These are phyloP conservation scores for Leptosphaerulina australis DNA, from an alignment of 2,329 filamentous ascomycete genomes.

Conservation along the genomic window DNA sequence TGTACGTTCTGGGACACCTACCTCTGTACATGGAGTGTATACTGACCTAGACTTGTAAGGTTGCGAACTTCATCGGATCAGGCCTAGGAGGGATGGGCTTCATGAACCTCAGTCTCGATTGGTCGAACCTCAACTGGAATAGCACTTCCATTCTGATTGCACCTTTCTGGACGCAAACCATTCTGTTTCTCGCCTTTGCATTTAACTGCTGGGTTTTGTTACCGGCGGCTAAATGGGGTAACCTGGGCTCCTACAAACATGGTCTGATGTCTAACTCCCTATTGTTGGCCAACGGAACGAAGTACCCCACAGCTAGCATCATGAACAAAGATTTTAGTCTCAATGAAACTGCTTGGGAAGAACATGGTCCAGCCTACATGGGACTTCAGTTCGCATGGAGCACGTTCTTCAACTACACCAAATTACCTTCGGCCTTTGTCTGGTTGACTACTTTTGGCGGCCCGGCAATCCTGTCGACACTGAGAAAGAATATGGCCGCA, in stretches of 20 bases:
- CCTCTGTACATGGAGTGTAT: neutral
- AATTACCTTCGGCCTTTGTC: conserved; percentile 62
- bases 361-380: conserved; percentile 62
- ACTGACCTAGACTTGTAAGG: neutral
- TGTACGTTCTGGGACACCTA: conserved; percentile 28
- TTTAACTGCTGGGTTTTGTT: conserved; percentile 64
- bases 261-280: conserved; percentile 65
- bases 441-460: conserved; percentile 66
- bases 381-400: conserved; percentile 64
- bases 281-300: conserved; percentile 57
- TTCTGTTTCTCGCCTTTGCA: conserved; percentile 62
- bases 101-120: conserved; percentile 65
- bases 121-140: conserved; percentile 63
- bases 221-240: conserved; percentile 64
- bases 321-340: conserved; percentile 54
- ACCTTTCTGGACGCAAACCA: conserved; percentile 65
- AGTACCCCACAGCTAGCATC: conserved; percentile 53
- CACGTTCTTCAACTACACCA: conserved; percentile 67
- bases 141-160: conserved; percentile 53
- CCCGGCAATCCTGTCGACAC: conserved; percentile 54
- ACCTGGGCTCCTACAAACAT: conserved; percentile 58
- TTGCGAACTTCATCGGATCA: conserved; percentile 65
- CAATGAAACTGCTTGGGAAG: conserved; percentile 56
- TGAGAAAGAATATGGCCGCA: conserved; percentile 46
- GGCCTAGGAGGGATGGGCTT: conserved; percentile 68